Conservation (phyloP, 257 asterid genomes). For the Solanum stenotomum region DNA sequence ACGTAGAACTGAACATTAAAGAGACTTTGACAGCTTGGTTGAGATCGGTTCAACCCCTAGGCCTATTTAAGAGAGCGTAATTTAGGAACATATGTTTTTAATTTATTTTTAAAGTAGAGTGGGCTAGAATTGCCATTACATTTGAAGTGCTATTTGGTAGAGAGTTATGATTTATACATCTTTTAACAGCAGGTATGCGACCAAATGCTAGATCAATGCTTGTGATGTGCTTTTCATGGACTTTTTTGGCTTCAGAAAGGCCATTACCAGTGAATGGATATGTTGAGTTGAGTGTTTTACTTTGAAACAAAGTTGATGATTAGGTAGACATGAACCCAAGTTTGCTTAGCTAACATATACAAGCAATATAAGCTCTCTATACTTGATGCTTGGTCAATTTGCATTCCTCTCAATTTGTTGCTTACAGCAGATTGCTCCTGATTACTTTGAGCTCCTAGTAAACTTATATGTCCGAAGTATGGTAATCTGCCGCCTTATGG, state of each 20-base stretch:
- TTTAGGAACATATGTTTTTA: not conserved
- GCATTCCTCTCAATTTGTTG: not conserved
- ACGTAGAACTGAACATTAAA: not conserved
- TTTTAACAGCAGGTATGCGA: not conserved
- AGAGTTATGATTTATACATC: not conserved
- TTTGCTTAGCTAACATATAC: not conserved
- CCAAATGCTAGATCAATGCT: not conserved
- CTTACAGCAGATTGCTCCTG: not conserved
- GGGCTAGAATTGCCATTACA: not conserved
- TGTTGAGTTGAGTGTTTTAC: not conserved
- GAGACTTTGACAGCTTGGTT: not conserved
- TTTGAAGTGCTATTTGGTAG: not conserved
- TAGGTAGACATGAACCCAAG: not conserved
- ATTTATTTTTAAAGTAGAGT: not conserved
- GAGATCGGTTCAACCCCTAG: not conserved
- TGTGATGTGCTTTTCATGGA: not conserved
- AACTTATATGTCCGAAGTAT: not conserved
- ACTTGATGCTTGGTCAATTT: not conserved
- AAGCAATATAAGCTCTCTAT: not conserved
- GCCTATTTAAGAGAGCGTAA: not conserved
- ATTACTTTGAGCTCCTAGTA: not conserved
- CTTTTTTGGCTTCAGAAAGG: not conserved
- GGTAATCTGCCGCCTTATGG: not conserved
- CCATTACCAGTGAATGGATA: not conserved
- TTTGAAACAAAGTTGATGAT: not conserved